These are phyloP conservation scores for Diaporthe longicolla DNA, from an alignment of 2,329 filamentous ascomycete genomes.

Conservation along the genomic window DNA sequence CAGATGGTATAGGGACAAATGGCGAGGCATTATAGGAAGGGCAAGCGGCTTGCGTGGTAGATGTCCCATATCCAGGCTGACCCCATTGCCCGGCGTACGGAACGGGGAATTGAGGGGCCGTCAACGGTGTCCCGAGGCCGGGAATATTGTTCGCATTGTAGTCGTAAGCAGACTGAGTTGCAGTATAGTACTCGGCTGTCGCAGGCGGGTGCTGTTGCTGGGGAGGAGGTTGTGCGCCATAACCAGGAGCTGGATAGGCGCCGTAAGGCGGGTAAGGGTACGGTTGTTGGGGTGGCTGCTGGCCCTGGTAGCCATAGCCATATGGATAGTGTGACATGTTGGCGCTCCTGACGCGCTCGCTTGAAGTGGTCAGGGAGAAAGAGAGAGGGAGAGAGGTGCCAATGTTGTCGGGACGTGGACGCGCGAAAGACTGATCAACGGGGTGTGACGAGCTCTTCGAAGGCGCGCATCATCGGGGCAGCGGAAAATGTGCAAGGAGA, in stretches of 20 bases:
- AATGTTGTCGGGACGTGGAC: slow-evolving; percentile 36
- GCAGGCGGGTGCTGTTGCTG: slow-evolving; percentile 39
- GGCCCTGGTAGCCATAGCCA: slow-evolving; percentile 51
- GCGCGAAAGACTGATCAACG: slow-evolving; percentile 27
- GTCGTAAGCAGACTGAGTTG: slow-evolving; percentile 54
- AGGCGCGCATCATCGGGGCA: slow-evolving; percentile 37
- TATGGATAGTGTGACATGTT: slow-evolving; percentile 59
- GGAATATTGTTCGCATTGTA: slow-evolving; percentile 57
- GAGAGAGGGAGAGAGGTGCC: slow-evolving; percentile 37
- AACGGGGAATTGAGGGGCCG: slow-evolving; percentile 29
- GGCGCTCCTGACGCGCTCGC: slow-evolving; percentile 45
- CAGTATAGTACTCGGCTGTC: slow-evolving; percentile 47
- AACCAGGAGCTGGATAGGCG: slow-evolving; percentile 42
- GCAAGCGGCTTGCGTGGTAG: slow-evolving; percentile 20
- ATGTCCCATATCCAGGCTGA: slow-evolving; percentile 12
- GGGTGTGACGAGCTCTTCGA: slow-evolving; percentile 21
- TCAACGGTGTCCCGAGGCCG: slow-evolving; percentile 53
- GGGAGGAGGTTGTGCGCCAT: slow-evolving; percentile 40
- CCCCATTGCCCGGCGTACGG: slow-evolving; percentile 34
- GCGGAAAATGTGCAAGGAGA: slow-evolving; percentile 8
- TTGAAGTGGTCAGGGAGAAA: slow-evolving; percentile 41
- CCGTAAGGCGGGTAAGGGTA: slow-evolving; percentile 46
- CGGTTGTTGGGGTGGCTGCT: slow-evolving; percentile 47
- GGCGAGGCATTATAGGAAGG: slow-evolving; percentile 28
- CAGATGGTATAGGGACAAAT: slow-evolving; percentile 7